A percentile compares a stretch with the other conserved stretches of the same genome.
Conservation (phyloP, 2,329 filamentous ascomycete species). For the Sarocladium brachiariae region DNA sequence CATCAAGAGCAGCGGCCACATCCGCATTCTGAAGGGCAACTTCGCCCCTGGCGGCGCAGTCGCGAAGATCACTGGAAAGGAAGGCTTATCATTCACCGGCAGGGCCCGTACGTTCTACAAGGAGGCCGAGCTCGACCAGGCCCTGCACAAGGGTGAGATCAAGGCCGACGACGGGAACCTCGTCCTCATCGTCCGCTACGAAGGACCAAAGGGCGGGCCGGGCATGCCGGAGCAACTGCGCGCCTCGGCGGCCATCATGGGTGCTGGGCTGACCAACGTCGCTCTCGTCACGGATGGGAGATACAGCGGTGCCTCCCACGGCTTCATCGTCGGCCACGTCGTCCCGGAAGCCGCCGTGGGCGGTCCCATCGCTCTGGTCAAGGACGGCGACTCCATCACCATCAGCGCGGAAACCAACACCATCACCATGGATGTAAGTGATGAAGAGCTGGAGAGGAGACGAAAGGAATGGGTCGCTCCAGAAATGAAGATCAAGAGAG, state of each 20-base stretch:
- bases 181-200: constrained; percentile 81
- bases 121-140: constrained; percentile 71
- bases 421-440: constrained; percentile 58
- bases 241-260: constrained; percentile 86
- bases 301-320: constrained; percentile 82
- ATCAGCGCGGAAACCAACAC: constrained; percentile 73
- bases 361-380: constrained; percentile 78
- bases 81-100: constrained; percentile 76
- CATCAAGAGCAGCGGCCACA: constrained; percentile 80
- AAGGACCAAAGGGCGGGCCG: constrained; percentile 86
- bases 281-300: constrained; percentile 89
- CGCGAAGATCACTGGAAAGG: constrained; percentile 91
- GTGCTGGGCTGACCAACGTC: constrained; percentile 68
- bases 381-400: constrained; percentile 69
- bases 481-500: constrained; percentile 49
- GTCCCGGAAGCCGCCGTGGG: constrained; percentile 85
- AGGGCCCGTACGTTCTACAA: constrained; percentile 79
- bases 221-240: constrained; percentile 96
- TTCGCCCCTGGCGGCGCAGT: constrained; percentile 82
- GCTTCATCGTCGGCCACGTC: constrained; percentile 91
- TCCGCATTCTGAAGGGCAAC: constrained; percentile 81
- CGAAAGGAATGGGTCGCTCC: constrained; percentile 57
- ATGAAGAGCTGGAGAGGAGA: constrained; percentile 55
- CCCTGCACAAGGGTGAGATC: constrained; percentile 69
- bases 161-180: constrained; percentile 73